phyloP scores from a whole-genome alignment of 768 basidiomycete genomes.

The Punctularia strigosozonata region DNA sequence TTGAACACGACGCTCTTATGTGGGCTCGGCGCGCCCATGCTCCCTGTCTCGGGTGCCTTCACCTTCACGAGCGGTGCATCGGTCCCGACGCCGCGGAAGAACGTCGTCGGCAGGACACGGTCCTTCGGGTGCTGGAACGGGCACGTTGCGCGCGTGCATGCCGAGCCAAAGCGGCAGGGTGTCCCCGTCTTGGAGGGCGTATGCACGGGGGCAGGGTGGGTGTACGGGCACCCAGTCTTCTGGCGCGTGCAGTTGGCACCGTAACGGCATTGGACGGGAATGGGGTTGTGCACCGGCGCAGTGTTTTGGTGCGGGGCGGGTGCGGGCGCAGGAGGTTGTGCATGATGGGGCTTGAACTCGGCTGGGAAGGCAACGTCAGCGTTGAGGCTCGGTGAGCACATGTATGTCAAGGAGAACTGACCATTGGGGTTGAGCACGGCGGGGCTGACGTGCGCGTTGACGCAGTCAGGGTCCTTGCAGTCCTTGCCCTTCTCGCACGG shows the following conservation, averaged over 20 bases:
- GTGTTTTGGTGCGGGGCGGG: slow-evolving; percentile 7
- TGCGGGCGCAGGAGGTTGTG: slow-evolving; percentile 21
- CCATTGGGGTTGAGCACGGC: slow-evolving; percentile 62
- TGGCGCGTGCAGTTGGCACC: slow-evolving; percentile 61
- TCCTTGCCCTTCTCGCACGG: slow-evolving; percentile 81
- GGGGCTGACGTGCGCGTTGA: slow-evolving; percentile 84
- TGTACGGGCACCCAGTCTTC: slow-evolving; percentile 42
- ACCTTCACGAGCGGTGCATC: slow-evolving; percentile 52
- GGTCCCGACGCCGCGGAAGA: slow-evolving; percentile 66
- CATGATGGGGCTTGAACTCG: slow-evolving; percentile 23
- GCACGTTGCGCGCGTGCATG: slow-evolving; percentile 65
- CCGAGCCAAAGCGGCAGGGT: slow-evolving; percentile 75
- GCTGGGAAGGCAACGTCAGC: slow-evolving; percentile 9
- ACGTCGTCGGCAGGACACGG: slow-evolving; percentile 65
- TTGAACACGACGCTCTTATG: slow-evolving; percentile 69
- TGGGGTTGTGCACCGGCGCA: slow-evolving; percentile 7
- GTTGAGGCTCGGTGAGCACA: too few relatives aligned
- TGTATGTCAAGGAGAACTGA: too few relatives aligned
- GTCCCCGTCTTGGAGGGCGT: slow-evolving; percentile 21
- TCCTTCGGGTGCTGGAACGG: slow-evolving; percentile 83
- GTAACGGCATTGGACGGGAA: slow-evolving; percentile 47
- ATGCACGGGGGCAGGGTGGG: slow-evolving; percentile 45
- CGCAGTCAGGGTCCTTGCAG: slow-evolving; percentile 91
- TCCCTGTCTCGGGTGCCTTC: slow-evolving; percentile 49
- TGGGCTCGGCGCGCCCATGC: slow-evolving; percentile 51